These are phyloP conservation scores for Phaffia australis DNA, from an alignment of 768 basidiomycete genomes.

Conservation along the genomic window DNA sequence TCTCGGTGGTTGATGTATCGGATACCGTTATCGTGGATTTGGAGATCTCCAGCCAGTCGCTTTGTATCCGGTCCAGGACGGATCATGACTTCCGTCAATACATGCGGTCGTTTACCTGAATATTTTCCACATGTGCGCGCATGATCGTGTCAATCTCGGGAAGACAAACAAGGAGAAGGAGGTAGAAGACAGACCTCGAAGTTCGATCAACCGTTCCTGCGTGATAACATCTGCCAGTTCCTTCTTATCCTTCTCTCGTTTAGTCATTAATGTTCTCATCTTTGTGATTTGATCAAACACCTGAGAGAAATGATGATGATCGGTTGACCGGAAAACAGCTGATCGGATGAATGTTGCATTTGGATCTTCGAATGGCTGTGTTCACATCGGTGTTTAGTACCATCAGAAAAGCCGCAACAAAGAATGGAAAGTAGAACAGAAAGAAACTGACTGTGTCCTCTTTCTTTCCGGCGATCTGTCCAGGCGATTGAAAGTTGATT, in stretches of 20 bases:
- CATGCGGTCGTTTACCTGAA: constrained; percentile 55
- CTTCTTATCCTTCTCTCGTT: constrained; percentile 93
- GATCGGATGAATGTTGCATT: constrained; percentile 94
- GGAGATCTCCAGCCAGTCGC: constrained; percentile 81
- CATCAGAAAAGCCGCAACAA: background rate
- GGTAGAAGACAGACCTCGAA: constrained; percentile 51
- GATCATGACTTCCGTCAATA: constrained; percentile 82
- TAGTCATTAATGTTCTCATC: constrained; percentile 91
- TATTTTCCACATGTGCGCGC: constrained; percentile 11
- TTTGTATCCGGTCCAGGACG: constrained; percentile 91
- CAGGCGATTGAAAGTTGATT: constrained; percentile 97
- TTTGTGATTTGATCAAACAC: constrained; percentile 87
- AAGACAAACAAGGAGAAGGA: background rate
- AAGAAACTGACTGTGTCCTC: constrained; percentile 69
- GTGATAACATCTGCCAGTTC: constrained; percentile 97
- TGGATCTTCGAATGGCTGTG: constrained; percentile 90
- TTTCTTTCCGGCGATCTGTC: constrained; percentile 93
- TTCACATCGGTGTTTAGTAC: background rate
- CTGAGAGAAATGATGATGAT: constrained; percentile 76
- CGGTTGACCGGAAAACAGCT: constrained; percentile 81
- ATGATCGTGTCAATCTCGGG: background rate
- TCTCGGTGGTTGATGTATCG: constrained; percentile 79
- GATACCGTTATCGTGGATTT: constrained; percentile 94
- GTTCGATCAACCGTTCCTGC: constrained; percentile 76
- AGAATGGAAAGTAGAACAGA: background rate